Evolutionary conservation across 306 rosid species (phyloP).

Genomic region (Datisca glomerata): DNA sequence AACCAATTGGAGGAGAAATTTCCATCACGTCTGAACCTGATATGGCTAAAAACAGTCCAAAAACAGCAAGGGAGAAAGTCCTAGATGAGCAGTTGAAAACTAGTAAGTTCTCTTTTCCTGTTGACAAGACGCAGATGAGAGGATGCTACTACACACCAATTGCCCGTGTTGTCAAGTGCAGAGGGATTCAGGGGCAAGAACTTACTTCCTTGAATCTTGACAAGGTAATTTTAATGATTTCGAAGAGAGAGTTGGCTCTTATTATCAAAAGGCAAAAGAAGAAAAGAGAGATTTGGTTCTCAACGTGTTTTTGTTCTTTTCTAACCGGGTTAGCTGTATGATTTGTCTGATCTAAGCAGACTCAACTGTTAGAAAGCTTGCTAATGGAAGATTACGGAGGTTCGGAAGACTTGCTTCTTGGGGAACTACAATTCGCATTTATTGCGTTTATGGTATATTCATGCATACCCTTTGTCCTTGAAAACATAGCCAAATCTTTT

Average conservation of each 20-base stretch:
- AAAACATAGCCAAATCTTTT: conserved; percentile 6
- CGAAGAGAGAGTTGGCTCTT: no score
- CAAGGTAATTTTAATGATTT: conserved; percentile 38
- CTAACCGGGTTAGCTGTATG: conserved; percentile 12
- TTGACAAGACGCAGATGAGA: conserved; percentile 30
- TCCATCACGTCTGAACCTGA: conserved; percentile 47
- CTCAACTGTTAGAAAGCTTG: conserved; percentile 60
- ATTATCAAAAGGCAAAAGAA: no score
- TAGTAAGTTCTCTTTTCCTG: conserved; percentile 36
- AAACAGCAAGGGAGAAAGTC: conserved; percentile 43
- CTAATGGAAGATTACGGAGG: conserved; percentile 63
- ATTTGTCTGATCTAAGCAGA: conserved; percentile 31
- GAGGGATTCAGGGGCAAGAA: conserved; percentile 64
- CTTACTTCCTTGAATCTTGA: conserved; percentile 87
- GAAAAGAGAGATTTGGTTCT: no score
- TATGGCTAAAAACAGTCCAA: conserved; percentile 28
- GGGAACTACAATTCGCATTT: conserved; percentile 85
- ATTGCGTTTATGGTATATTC: conserved; percentile 57
- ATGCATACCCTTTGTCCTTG: conserved; percentile 5
- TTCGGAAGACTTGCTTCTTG: conserved; percentile 74
- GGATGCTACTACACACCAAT: conserved; percentile 82
- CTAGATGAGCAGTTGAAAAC: conserved; percentile 52
- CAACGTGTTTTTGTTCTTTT: no score
- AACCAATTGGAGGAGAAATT: conserved; percentile 91
- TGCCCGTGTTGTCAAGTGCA: conserved; percentile 60